Evolutionary conservation across 2,329 filamentous ascomycete species (phyloP), one percentile per base, ranked within the genome.

Genomic region (Nannizziopsis barbatae): DNA sequence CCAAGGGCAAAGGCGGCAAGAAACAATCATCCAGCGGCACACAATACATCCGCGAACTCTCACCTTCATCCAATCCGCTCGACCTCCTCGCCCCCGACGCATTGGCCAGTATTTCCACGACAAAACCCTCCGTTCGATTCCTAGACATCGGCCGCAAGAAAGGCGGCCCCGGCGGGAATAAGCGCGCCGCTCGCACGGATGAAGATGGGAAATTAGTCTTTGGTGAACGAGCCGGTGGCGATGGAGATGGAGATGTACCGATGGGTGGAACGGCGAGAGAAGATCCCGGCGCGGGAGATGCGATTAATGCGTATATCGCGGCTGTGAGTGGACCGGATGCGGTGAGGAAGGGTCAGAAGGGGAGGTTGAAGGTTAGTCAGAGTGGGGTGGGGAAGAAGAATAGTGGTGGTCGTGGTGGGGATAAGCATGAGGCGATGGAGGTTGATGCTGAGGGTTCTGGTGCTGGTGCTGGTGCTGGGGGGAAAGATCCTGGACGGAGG

Each of bases 61-160:
- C 66, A 1, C 66, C 93, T 52, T 87, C 93, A 50, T 86, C 94
- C 58, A 92, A 96, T 65, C 92, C 92, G 1, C 81, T 98, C 37
- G 92, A 98, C 70, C 77, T 98, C 40, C 78, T 98, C 12, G 90
- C 92, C 60, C 84, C 86, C 53, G 83, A 83, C 62, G 87, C 89
- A 7, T 77, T 98, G 37, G 90, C 87, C 47, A 92, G 87, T 63
- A 95, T 98, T 60, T 95, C 89, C 2, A 86, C 86, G 4, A 95
- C 87, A 9, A 90, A 88, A 65, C 90, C 89, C 18, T 66, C 61
- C 46, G 58, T 68, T n/a, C 65, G 67, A 36, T 69, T 70, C 62
- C 58, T 68, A 41, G 62, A 30, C 61, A 10, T 17, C 15, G n/a
- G 8, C 7, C 9, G 18, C 15, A 15, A 12, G 33, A 36, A 12